Conservation (phyloP, 352 stramenopile genomes). For the Blastocystis sp. region DNA sequence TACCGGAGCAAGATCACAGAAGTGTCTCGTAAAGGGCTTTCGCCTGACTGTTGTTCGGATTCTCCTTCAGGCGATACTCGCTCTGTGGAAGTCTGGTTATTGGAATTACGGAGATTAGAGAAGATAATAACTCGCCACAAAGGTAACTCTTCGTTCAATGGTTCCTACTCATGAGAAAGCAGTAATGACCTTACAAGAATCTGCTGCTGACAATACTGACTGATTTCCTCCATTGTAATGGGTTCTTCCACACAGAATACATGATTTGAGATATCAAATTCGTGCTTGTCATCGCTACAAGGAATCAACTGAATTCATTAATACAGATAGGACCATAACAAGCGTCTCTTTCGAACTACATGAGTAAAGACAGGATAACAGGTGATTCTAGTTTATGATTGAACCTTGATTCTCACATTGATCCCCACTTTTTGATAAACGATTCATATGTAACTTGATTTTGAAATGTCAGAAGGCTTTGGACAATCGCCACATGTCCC, state of each 20-base stretch:
- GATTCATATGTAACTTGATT: conserved; percentile 55
- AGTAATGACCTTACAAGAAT: not conserved
- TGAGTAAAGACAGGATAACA: conserved; percentile 32
- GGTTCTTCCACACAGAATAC: conserved; percentile 52
- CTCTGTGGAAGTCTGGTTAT: too few relatives aligned
- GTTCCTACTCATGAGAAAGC: not conserved
- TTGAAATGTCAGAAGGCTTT: conserved; percentile 17
- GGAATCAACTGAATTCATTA: not conserved
- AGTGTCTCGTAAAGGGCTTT: not conserved
- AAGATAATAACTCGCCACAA: conserved; percentile 54
- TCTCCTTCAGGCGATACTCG: too few relatives aligned
- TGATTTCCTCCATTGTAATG: conserved; percentile 49
- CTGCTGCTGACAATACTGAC: conserved; percentile 9
- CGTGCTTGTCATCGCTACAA: not conserved
- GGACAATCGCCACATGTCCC: not conserved
- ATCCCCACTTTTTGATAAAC: conserved; percentile 24
- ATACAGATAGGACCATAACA: conserved; percentile 40
- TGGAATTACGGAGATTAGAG: not conserved
- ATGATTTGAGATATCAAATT: conserved; percentile 55
- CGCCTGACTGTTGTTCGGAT: too few relatives aligned
- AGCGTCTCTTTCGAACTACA: conserved; percentile 8
- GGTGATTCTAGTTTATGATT: not conserved
- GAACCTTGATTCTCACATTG: not conserved
- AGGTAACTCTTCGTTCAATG: not conserved
- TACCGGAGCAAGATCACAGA: conserved; percentile 40